A percentile compares a stretch with the other conserved stretches of the same genome.
These are phyloP conservation scores for Nannochloris sp. DNA, from an alignment of 139 green algal species.

Conservation along the genomic window DNA sequence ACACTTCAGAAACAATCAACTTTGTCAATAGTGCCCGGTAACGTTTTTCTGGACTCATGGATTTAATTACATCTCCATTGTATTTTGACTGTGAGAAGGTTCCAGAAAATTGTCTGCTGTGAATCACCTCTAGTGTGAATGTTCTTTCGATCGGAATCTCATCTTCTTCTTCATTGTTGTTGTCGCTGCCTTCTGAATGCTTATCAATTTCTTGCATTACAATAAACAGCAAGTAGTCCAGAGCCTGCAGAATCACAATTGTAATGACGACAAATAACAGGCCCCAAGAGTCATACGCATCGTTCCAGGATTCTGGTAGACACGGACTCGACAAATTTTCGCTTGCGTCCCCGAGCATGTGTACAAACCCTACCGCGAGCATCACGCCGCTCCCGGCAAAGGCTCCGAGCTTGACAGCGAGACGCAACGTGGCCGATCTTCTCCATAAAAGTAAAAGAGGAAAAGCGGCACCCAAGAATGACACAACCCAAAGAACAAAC, in stretches of 20 bases:
- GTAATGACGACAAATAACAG: conserved; percentile 19
- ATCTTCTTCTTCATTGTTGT: not conserved
- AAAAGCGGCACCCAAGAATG: conserved; percentile 3
- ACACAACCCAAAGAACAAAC: conserved; percentile 8
- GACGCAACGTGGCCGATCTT: not conserved
- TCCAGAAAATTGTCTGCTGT: not conserved
- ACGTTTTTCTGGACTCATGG: not conserved
- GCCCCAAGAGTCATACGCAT: conserved; percentile 28
- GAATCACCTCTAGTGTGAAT: conserved; percentile 1
- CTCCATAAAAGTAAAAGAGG: not conserved
- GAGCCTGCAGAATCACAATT: conserved; percentile 24
- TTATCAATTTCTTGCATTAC: conserved; percentile 1
- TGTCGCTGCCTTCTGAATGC: not conserved
- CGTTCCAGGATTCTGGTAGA: conserved; percentile 20
- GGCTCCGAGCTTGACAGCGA: not conserved
- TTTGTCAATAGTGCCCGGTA: not conserved
- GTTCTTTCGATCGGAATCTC: not conserved
- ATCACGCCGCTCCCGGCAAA: conserved; percentile 18
- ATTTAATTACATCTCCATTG: not conserved
- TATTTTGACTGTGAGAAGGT: not conserved
- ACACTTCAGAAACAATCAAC: conserved; percentile 16
- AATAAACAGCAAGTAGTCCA: conserved; percentile 13
- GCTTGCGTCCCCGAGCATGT: conserved; percentile 35
- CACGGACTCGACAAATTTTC: conserved; percentile 18
- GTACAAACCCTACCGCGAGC: conserved; percentile 37